Evolutionary conservation across 257 asterid species (phyloP).

Genomic region (Scutellaria minor): DNA sequence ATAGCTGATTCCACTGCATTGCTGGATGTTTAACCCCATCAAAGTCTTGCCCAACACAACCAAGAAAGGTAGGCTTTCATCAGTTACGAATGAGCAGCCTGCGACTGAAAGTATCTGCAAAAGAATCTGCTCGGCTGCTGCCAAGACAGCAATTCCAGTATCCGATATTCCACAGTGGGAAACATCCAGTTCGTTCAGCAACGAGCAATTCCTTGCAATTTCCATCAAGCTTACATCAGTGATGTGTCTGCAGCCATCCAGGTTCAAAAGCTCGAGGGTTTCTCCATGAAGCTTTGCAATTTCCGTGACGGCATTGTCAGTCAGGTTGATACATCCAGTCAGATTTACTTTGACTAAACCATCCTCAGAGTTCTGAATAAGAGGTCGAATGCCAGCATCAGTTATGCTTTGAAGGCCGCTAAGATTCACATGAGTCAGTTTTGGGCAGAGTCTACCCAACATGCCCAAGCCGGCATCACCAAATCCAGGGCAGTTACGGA

Average conservation of each 20-base stretch:
- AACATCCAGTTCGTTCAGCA: conserved; percentile 69
- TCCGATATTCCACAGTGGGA: conserved; percentile 61
- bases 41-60: conserved; percentile 53
- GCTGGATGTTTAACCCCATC: conserved; percentile 69
- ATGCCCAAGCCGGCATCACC: conserved; percentile 57
- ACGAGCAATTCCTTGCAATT: conserved; percentile 57
- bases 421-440: conserved; percentile 57
- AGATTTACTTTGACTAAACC: conserved; percentile 70
- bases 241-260: conserved; percentile 65
- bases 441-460: conserved; percentile 66
- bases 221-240: conserved; percentile 63
- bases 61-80: conserved; percentile 58
- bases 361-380: conserved; percentile 54
- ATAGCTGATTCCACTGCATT: conserved; percentile 56
- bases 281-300: conserved; percentile 64
- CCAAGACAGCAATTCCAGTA: conserved; percentile 59
- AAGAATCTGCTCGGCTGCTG: conserved; percentile 50
- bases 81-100: conserved; percentile 57
- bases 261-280: conserved; percentile 66
- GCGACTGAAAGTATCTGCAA: conserved; percentile 60
- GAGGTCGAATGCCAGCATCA: conserved; percentile 64
- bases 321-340: conserved; percentile 66
- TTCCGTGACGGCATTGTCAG: conserved; percentile 55
- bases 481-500: conserved; percentile 74
- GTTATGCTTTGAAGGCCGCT: conserved; percentile 54